Conservation (phyloP, 2,329 filamentous ascomycete genomes). For the Akanthomyces muscarius region DNA sequence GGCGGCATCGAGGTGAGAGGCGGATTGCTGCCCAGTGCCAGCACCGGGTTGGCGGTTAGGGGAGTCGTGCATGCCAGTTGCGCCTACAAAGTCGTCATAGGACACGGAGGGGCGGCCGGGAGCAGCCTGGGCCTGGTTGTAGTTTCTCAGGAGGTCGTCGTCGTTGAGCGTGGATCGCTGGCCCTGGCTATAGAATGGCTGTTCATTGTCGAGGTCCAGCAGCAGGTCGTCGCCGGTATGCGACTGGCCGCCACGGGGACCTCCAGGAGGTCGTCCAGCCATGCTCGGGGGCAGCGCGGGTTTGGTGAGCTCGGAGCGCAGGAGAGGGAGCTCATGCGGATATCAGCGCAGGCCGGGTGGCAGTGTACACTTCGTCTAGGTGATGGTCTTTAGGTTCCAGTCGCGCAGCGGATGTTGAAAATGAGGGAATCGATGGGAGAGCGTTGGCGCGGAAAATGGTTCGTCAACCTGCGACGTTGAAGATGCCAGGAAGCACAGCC, state of each 20-base stretch:
- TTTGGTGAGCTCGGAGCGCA: slow-evolving; percentile 28
- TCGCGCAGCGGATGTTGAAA: neutral
- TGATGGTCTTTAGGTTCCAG: neutral
- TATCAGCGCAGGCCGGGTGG: neutral
- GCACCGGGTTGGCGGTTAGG: slow-evolving; percentile 15
- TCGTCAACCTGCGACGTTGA: slow-evolving; percentile 17
- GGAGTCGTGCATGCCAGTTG: slow-evolving; percentile 33
- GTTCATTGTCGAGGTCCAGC: slow-evolving; percentile 69
- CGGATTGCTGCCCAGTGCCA: neutral
- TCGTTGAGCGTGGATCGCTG: slow-evolving; percentile 77
- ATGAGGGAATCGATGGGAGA: slow-evolving; percentile 4
- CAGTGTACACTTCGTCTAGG: neutral
- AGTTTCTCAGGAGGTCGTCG: slow-evolving; percentile 72
- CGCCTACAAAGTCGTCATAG: slow-evolving; percentile 92
- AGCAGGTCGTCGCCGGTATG: slow-evolving; percentile 55
- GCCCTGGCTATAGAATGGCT: slow-evolving; percentile 69
- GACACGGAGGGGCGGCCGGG: slow-evolving; percentile 77
- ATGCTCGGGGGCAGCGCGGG: slow-evolving; percentile 48
- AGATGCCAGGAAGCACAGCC: slow-evolving; percentile 16
- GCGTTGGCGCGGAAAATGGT: slow-evolving; percentile 1
- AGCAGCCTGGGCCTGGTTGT: slow-evolving; percentile 65
- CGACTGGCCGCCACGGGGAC: slow-evolving; percentile 47
- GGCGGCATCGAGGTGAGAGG: slow-evolving; percentile 15
- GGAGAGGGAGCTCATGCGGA: slow-evolving; percentile 23
- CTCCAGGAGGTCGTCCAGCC: slow-evolving; percentile 53